Evolutionary conservation across 176 grass and related monocot species (phyloP), one percentile per base, ranked within the genome.

Genomic region (Oryza meyeriana): DNA sequence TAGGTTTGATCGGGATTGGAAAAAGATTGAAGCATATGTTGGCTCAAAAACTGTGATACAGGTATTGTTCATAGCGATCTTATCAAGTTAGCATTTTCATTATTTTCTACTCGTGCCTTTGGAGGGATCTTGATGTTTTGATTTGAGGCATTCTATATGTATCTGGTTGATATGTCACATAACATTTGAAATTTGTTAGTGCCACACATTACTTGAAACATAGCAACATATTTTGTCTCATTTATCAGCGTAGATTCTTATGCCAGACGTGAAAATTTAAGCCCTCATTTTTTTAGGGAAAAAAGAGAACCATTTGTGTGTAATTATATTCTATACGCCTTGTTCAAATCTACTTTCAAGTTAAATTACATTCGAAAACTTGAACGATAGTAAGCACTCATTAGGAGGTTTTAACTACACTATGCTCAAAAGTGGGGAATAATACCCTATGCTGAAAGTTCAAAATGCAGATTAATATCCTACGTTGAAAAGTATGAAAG

Each of bases 1-100:
- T 87, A 96, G 94, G 83, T 96, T 96, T 73, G 94, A 92, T 77
- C 94, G 94, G 79, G 94, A 96, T 80, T 96, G 94, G 94, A 96
- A 93, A 80, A 96, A 93, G 29, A 96, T 96, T 12, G 88, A 96
- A 84, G 85, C 90, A 35, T 96, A 88, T 68, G 84, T 96, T 86
- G 94, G 94, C 52, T 91, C 94, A 10, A 96, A 96, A 79, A 96
- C 94, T 69, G 90, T 89, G n/a, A 96, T 93, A 87, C 94, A 96
- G 94, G 94, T 96, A 90, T 74, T 0, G 4, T 55, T 31, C 5
- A 47, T 71, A 59, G 18, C n/a, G 16, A 44, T 1, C 27, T 24
- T 17, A 31, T 28, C 12, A 39, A 61, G 24, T 75, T 18, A 75
- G 74, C 4, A 28, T 55, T 31, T 33, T 71, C 2, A 16, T 82